Evolutionary conservation across 2,329 filamentous ascomycete genomes (phyloP).

Genomic region (Orbilia javanica): DNA sequence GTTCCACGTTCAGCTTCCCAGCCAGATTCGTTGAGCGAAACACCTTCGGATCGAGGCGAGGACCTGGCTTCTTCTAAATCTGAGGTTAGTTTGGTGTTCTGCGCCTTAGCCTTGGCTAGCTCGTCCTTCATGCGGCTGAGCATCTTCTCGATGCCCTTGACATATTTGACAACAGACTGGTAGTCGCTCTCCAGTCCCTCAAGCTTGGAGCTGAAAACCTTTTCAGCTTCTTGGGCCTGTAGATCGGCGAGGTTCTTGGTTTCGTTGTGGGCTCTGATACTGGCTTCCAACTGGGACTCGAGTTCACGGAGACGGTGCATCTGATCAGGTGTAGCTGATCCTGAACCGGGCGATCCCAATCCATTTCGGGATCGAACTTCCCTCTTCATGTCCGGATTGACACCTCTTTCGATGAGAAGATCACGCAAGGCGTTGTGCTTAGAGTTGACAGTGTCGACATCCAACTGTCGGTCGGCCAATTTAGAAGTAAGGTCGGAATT

Average conservation of each 20-base stretch:
- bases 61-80: constrained; percentile 78
- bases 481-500: constrained; percentile 86
- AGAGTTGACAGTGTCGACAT: constrained; percentile 91
- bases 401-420: constrained; percentile 87
- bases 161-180: constrained; percentile 96
- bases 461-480: constrained; percentile 86
- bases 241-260: constrained; percentile 81
- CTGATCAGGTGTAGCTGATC: constrained; percentile 82
- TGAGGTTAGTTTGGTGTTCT: constrained; percentile 83
- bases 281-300: constrained; percentile 85
- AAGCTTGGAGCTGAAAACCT: constrained; percentile 90
- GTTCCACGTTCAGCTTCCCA: constrained; percentile 81
- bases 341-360: constrained; percentile 76
- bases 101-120: constrained; percentile 88
- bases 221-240: constrained; percentile 87
- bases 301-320: constrained; percentile 80
- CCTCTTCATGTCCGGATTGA: constrained; percentile 76
- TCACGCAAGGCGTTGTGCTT: constrained; percentile 95
- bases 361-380: constrained; percentile 74
- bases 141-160: constrained; percentile 99
- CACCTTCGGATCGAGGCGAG: constrained; percentile 58
- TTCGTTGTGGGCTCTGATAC: constrained; percentile 85
- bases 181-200: constrained; percentile 96
- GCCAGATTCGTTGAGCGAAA: constrained; percentile 67
- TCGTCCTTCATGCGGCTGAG: constrained; percentile 98